Evolutionary conservation across 208 protist species (phyloP).

Genomic region (Angomonas ambiguus): DNA sequence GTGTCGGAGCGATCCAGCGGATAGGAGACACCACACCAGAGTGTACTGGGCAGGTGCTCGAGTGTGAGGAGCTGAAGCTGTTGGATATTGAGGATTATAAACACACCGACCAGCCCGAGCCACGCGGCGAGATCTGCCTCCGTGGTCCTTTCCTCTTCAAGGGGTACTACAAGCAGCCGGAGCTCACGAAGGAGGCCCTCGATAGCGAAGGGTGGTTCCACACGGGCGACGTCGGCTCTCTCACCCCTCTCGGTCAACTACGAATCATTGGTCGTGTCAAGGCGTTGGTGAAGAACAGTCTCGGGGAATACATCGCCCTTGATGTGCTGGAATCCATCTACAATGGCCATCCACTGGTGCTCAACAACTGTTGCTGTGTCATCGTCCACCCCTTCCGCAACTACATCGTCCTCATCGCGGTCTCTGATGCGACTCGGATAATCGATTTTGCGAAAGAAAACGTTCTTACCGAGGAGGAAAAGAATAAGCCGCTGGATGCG

Average conservation of each 20-base stretch:
- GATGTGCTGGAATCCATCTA: conserved; percentile 83
- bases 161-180: conserved; percentile 89
- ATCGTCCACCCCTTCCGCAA: conserved; percentile 70
- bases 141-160: conserved; percentile 79
- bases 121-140: conserved; percentile 78
- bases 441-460: conserved; percentile 42
- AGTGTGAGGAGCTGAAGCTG: conserved; percentile 81
- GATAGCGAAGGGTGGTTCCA: conserved; percentile 85
- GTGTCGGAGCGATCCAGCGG: conserved; percentile 48
- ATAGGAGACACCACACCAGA: conserved; percentile 40
- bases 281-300: conserved; percentile 89
- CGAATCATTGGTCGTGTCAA: conserved; percentile 86
- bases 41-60: conserved; percentile 60
- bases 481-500: conserved; percentile 17
- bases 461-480: conserved; percentile 13
- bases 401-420: conserved; percentile 62
- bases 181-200: conserved; percentile 79
- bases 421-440: conserved; percentile 44
- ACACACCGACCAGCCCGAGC: conserved; percentile 61
- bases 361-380: conserved; percentile 68
- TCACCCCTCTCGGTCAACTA: conserved; percentile 41
- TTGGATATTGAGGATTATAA: conserved; percentile 78
- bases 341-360: conserved; percentile 43
- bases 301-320: conserved; percentile 91
- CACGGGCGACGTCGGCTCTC: conserved; percentile 80